These are phyloP conservation scores for Hirsutella rhossiliensis DNA, from an alignment of 2,329 filamentous ascomycete genomes.

Conservation along the genomic window DNA sequence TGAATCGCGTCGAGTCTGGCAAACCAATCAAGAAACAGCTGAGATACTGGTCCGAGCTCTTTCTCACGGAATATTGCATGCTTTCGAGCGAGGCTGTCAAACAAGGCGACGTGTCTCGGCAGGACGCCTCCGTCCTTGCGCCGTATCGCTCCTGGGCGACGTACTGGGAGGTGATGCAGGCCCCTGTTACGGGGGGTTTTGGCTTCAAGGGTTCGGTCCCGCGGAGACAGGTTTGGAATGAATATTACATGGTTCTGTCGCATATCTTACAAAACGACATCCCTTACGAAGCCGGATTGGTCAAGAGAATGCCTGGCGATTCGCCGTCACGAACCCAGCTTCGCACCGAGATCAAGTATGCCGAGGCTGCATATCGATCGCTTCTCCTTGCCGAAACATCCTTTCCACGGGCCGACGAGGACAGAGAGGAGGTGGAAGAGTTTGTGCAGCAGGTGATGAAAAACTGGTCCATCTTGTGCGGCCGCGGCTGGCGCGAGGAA, in stretches of 20 bases:
- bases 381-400: constrained; percentile 65
- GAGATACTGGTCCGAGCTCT: constrained; percentile 66
- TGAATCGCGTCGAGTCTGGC: constrained; percentile 40
- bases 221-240: constrained; percentile 64
- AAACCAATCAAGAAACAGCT: constrained; percentile 50
- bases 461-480: constrained; percentile 79
- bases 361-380: constrained; percentile 69
- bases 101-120: constrained; percentile 35
- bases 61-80: constrained; percentile 64
- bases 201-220: constrained; percentile 48
- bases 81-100: constrained; percentile 49
- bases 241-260: constrained; percentile 74
- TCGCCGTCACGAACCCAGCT: constrained; percentile 50
- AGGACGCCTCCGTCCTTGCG: constrained; percentile 40
- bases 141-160: constrained; percentile 56
- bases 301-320: constrained; percentile 26
- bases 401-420: constrained; percentile 76
- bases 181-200: constrained; percentile 38
- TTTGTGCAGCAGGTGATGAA: constrained; percentile 70
- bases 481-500: constrained; percentile 65
- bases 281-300: constrained; percentile 41
- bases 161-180: constrained; percentile 48
- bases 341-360: constrained; percentile 63
- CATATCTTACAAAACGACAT: constrained; percentile 57
- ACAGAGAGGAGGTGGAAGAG: constrained; percentile 65